Conservation (phyloP, 495 filamentous ascomycete genomes). For the Penicillium pulvis region DNA sequence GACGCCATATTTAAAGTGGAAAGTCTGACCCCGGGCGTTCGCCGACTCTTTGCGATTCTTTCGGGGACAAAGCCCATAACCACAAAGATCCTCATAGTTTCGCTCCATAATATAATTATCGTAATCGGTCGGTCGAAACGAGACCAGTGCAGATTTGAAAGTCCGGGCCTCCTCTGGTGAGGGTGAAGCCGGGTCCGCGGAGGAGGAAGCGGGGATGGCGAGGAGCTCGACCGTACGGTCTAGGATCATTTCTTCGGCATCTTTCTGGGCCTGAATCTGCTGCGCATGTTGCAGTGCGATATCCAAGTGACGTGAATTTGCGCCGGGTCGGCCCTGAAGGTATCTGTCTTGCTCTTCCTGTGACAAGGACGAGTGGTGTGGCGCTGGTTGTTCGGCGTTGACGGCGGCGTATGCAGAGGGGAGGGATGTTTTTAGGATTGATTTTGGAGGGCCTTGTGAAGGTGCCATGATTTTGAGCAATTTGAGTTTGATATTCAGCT, state of each 20-base stretch:
- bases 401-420: constrained; percentile 39
- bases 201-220: constrained; percentile 54
- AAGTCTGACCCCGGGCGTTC: constrained; percentile 36
- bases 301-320: constrained; percentile 55
- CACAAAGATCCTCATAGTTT: constrained; percentile 76
- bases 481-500: not conserved
- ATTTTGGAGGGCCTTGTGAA: constrained; percentile 38
- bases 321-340: constrained; percentile 37
- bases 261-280: constrained; percentile 74
- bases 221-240: constrained; percentile 67
- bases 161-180: constrained; percentile 52
- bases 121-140: constrained; percentile 86
- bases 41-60: constrained; percentile 48
- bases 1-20: constrained; percentile 50
- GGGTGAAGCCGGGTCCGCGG: constrained; percentile 60
- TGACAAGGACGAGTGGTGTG: constrained; percentile 29
- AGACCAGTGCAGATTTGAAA: constrained; percentile 60
- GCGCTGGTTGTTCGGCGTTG: constrained; percentile 33
- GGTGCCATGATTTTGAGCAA: not conserved
- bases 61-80: constrained; percentile 74
- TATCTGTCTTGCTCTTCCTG: constrained; percentile 37
- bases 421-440: constrained; percentile 59
- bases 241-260: constrained; percentile 71
- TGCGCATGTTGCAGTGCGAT: constrained; percentile 79
- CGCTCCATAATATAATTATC: constrained; percentile 84